phyloP scores from a whole-genome alignment of 441 rosid genomes.

The Mallotus japonicus region DNA sequence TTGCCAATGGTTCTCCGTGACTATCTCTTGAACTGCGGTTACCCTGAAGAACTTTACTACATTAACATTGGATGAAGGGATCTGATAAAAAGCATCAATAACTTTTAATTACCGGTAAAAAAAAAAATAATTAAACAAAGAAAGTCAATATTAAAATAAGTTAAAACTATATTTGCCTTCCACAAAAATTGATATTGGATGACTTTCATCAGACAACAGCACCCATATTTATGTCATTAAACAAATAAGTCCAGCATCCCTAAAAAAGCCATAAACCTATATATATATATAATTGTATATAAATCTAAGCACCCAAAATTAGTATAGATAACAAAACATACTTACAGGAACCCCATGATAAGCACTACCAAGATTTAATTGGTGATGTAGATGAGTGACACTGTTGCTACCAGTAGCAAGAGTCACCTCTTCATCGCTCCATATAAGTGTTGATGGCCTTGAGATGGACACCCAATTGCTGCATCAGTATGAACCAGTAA shows the following conservation, averaged over 20 bases:
- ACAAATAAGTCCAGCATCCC: neutral
- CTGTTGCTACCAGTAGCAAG: slow-evolving; percentile 67
- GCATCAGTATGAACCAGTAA: slow-evolving; percentile 24
- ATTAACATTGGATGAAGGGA: slow-evolving; percentile 1
- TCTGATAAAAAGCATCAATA: neutral
- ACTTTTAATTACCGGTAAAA: neutral
- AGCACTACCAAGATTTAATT: slow-evolving; percentile 74
- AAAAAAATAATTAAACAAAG: neutral
- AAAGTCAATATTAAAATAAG: neutral
- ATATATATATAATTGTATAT: neutral
- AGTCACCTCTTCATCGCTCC: slow-evolving; percentile 72
- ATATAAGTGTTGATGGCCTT: slow-evolving; percentile 35
- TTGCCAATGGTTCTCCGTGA: slow-evolving; percentile 84
- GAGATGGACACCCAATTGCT: slow-evolving; percentile 34
- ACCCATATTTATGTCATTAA: neutral
- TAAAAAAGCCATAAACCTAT: neutral
- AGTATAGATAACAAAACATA: neutral
- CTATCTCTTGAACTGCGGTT: slow-evolving; percentile 51
- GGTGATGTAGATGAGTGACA: slow-evolving; percentile 56
- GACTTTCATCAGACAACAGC: neutral
- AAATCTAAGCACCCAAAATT: neutral
- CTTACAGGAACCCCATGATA: slow-evolving; percentile 76
- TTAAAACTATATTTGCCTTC: neutral
- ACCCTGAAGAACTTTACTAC: slow-evolving; percentile 49
- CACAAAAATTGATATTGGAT: neutral